Evolutionary conservation across 306 rosid species (phyloP).

Genomic region (Quercus berberidifolia): DNA sequence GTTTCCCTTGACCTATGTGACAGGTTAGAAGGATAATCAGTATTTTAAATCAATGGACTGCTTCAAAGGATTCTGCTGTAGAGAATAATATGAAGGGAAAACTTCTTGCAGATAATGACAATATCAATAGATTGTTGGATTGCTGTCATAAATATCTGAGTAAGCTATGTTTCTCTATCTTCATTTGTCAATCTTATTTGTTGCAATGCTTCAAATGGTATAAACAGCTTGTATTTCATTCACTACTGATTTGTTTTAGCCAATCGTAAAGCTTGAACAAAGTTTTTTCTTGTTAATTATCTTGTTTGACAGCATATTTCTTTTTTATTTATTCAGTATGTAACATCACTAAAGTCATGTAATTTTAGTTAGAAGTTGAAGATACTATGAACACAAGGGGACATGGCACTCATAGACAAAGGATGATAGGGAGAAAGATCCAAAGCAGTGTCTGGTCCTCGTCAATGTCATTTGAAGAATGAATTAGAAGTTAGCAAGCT

Average conservation of each 20-base stretch:
- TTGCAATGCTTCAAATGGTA: background rate
- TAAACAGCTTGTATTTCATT: background rate
- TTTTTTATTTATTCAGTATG: background rate
- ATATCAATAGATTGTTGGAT: conserved; percentile 50
- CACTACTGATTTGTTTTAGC: background rate
- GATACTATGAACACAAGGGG: background rate
- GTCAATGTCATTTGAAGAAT: background rate
- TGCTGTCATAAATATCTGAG: conserved; percentile 55
- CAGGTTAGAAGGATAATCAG: conserved; percentile 65
- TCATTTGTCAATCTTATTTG: background rate
- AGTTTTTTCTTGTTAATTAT: background rate
- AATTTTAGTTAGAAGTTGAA: background rate
- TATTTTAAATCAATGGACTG: conserved; percentile 68
- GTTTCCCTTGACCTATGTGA: conserved; percentile 44
- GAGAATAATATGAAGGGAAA: conserved; percentile 22
- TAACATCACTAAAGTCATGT: background rate
- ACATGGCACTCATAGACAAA: background rate
- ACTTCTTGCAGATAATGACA: conserved; percentile 24
- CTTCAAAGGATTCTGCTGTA: conserved; percentile 35
- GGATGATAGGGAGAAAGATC: background rate
- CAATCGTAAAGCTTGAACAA: background rate
- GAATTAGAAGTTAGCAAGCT: background rate
- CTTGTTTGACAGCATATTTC: background rate
- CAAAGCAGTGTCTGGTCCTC: background rate
- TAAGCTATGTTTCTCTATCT: conserved; percentile 25